Evolutionary conservation across 257 asterid species (phyloP).

Genomic region (Gentiana dahurica): DNA sequence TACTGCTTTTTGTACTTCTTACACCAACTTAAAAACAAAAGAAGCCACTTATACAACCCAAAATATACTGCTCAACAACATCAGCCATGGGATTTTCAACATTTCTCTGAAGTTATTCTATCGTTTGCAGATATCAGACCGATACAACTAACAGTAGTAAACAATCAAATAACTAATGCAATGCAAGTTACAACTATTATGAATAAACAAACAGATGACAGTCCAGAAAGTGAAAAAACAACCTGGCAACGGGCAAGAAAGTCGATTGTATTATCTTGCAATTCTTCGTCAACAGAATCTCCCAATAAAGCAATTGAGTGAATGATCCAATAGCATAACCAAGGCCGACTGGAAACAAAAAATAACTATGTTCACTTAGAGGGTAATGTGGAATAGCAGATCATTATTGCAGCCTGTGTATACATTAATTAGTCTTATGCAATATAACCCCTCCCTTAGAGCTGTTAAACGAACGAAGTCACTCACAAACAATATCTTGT

Average conservation of each 20-base stretch:
- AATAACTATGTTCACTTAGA: conserved; percentile 4
- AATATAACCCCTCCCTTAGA: too few relatives aligned
- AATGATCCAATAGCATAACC: conserved; percentile 94
- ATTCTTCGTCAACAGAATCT: conserved; percentile 46
- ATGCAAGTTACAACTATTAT: not conserved
- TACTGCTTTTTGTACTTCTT: too few relatives aligned
- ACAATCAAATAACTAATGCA: not conserved
- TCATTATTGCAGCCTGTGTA: not conserved
- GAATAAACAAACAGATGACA: not conserved
- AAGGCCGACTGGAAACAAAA: conserved; percentile 67
- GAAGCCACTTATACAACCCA: too few relatives aligned
- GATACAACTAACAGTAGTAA: too few relatives aligned
- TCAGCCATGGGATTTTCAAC: too few relatives aligned
- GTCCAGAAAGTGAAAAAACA: not conserved
- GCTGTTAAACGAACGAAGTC: too few relatives aligned
- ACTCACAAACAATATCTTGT: too few relatives aligned
- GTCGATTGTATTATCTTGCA: conserved; percentile 49
- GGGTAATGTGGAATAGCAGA: not conserved
- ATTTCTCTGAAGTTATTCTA: too few relatives aligned
- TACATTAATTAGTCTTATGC: not conserved
- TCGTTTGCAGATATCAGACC: too few relatives aligned
- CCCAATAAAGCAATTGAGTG: conserved; percentile 81
- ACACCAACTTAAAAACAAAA: too few relatives aligned
- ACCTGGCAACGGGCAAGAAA: conserved; percentile 88
- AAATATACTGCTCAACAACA: too few relatives aligned